Evolutionary conservation across 768 basidiomycete genomes (phyloP).

Genomic region (Tulasnella sp.): DNA sequence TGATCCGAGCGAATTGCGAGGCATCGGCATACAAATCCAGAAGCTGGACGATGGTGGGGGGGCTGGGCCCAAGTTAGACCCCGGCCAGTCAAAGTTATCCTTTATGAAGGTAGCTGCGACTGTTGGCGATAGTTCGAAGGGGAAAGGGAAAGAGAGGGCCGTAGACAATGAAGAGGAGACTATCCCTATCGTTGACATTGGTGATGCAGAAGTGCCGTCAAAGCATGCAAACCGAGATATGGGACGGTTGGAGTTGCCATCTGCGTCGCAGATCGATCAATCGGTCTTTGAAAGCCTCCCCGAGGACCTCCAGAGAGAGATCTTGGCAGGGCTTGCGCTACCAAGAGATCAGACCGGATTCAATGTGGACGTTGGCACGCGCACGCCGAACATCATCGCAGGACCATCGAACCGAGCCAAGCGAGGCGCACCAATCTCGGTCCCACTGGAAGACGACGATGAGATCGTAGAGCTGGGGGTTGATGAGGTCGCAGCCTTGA

Average conservation of each 20-base stretch:
- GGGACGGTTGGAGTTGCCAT: slow-evolving; percentile 35
- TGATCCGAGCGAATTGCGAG: slow-evolving; percentile 78
- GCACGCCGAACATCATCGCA: slow-evolving; percentile 5
- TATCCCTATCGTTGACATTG: background rate
- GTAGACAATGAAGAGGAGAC: background rate
- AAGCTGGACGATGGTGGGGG: slow-evolving; percentile 57
- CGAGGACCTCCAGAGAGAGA: slow-evolving; percentile 52
- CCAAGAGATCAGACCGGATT: background rate
- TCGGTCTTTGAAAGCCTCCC: slow-evolving; percentile 62
- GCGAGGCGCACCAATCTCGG: background rate
- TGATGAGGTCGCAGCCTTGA: background rate
- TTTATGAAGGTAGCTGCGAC: slow-evolving; percentile 35
- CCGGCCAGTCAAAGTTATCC: slow-evolving; percentile 48
- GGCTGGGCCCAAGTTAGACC: slow-evolving; percentile 16
- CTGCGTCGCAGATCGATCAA: slow-evolving; percentile 65
- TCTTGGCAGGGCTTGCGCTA: slow-evolving; percentile 32
- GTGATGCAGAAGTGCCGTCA: slow-evolving; percentile 20
- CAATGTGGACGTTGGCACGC: slow-evolving; percentile 8
- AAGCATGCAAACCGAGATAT: background rate
- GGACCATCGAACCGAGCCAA: background rate
- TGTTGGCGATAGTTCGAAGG: slow-evolving; percentile 9
- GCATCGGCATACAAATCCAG: slow-evolving; percentile 82
- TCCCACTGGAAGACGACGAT: background rate
- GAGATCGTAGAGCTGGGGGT: background rate
- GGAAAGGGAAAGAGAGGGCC: background rate